phyloP scores from a whole-genome alignment of 306 rosid species.

The Lagenaria siceraria region DNA sequence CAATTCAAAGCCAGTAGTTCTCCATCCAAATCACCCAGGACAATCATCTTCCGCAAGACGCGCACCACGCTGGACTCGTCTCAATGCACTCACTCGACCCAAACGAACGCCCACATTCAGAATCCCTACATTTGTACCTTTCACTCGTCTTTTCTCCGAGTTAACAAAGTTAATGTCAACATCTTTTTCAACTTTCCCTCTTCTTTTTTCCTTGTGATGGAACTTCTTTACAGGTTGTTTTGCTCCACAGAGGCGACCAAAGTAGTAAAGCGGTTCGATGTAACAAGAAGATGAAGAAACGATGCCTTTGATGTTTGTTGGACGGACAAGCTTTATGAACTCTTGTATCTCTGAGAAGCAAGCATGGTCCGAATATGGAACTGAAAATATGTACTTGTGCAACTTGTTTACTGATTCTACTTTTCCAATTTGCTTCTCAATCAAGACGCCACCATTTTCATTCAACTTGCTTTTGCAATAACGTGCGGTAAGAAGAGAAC shows the following conservation, averaged over 20 bases:
- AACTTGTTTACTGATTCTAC: constrained; percentile 15
- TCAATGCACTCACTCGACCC: constrained; percentile 28
- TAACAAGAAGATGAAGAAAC: constrained; percentile 55
- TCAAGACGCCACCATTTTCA: constrained; percentile 13
- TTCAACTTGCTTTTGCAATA: constrained; percentile 20
- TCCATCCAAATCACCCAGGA: constrained; percentile 13
- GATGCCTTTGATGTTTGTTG: constrained; percentile 45
- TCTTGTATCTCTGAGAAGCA: constrained; percentile 40
- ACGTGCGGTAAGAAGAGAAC: constrained; percentile 30
- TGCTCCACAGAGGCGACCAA: constrained; percentile 39
- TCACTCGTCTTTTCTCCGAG: constrained; percentile 14
- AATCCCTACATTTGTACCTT: constrained; percentile 16
- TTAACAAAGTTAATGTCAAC: constrained; percentile 3
- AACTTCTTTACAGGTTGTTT: constrained; percentile 17
- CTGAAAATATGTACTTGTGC: constrained; percentile 40
- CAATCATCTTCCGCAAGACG: constrained; percentile 23
- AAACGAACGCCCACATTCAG: constrained; percentile 11
- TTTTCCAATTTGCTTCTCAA: constrained; percentile 16
- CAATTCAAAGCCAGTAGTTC: neutral
- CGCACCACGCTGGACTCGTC: constrained; percentile 38
- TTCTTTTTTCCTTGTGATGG: constrained; percentile 12
- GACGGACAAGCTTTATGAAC: constrained; percentile 48
- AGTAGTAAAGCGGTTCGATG: constrained; percentile 47
- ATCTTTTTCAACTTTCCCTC: constrained; percentile 18
- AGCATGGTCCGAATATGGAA: constrained; percentile 68